These are phyloP conservation scores for Phytophthora brassicae DNA, from an alignment of 352 stramenopile species.

Conservation along the genomic window DNA sequence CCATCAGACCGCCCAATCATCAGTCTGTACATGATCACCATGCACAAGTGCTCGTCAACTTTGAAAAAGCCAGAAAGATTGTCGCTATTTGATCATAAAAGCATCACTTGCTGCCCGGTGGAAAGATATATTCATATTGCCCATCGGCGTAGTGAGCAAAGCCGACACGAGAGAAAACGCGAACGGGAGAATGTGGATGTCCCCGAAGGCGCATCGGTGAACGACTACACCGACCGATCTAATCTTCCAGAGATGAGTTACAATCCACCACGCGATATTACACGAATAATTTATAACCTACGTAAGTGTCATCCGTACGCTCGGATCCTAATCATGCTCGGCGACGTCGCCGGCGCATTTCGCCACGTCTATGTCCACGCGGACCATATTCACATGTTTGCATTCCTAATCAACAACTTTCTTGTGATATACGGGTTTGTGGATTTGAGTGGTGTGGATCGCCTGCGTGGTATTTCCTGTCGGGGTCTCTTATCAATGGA, in stretches of 20 bases:
- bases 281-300: background rate
- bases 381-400: background rate
- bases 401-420: background rate
- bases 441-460: background rate
- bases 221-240: conserved; percentile 9
- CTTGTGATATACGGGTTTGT: background rate
- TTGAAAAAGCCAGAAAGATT: background rate
- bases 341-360: background rate
- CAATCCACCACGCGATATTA: conserved; percentile 6
- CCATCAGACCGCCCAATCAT: background rate
- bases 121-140: background rate
- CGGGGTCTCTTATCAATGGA: background rate
- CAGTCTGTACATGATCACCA: background rate
- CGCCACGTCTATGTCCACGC: background rate
- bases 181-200: too few species aligned
- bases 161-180: background rate
- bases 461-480: background rate
- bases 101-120: background rate
- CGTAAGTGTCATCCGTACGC: background rate
- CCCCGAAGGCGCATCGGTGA: conserved; percentile 1
- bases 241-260: conserved; percentile 1
- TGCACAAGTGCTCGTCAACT: background rate
- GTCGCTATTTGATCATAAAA: background rate
- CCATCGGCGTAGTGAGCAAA: background rate
- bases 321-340: background rate